Base-by-base conservation (phyloP, 2,329 filamentous ascomycete species). In the Fusarium cyanostomum region DNA sequence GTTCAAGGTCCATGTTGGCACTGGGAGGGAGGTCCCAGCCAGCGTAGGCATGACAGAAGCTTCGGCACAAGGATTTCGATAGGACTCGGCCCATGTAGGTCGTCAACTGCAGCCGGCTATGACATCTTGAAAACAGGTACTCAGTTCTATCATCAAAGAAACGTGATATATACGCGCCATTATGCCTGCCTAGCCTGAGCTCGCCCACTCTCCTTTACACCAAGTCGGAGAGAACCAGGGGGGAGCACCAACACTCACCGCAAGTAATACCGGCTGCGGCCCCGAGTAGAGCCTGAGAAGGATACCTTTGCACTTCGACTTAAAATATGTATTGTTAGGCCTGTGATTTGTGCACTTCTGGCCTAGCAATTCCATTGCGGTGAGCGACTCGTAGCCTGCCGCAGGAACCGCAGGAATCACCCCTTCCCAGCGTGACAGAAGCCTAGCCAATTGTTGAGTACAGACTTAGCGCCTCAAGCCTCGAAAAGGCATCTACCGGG, bases 331-430 rank as follows among this genome's bases (percentile, higher is more conserved):
- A 44, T 18, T 48, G n/a, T 21, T 49, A 26, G 37, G 46, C 42
- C 33, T 21, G 6, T 13, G 16, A 27, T 24, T 49, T 34, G 34
- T 9, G 7, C 18, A 13, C 21, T 15, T 15, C 12, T 49, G 45
- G 26, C 28, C 45, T 39, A 39, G 33, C 21, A 39, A 21, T 10
- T 7, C 28, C 33, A 27, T 24, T 51, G 39, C 34, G 18, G 42
- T 52, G 43, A 49, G 35, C 31, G 43, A 41, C 41, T 46, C 10
- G 28, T 33, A 26, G 24, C 39, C 46, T 57, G 30, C 56, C 51
- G 56, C 34, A 65, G 38, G 38, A 43, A 57, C 26, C 33, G 43
- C 34, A 41, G 15, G 45, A 46, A 27, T 21, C 43, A n/a, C 24
- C 11, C 13, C 15, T 8, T 24, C 21, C 16, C 26, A 18, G 26